A percentile compares a stretch with the other conserved stretches of the same genome.
These are phyloP conservation scores for Leccinum truebloodii DNA, from an alignment of 768 basidiomycete genomes.

Conservation along the genomic window DNA sequence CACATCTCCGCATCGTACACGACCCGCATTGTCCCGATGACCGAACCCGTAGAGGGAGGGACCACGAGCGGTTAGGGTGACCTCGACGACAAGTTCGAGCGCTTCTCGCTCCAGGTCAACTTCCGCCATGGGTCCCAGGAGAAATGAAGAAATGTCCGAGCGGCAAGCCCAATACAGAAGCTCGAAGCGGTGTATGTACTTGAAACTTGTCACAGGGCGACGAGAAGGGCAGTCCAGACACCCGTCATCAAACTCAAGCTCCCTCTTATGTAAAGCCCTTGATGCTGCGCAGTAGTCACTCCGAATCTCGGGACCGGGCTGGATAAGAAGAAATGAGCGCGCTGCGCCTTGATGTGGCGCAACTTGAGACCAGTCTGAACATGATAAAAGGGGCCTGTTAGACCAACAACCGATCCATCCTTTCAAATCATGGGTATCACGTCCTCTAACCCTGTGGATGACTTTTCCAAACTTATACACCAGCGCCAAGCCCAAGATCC, in stretches of 20 bases:
- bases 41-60: not conserved
- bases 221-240: not conserved
- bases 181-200: not conserved
- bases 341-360: not conserved
- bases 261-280: not conserved
- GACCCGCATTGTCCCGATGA: not conserved
- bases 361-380: not conserved
- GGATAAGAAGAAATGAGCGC: not conserved
- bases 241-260: not conserved
- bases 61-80: not conserved
- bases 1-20: not conserved
- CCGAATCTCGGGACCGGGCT: not conserved
- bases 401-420: not conserved
- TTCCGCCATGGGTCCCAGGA: not conserved
- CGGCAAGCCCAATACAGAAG: not conserved
- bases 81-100: not conserved
- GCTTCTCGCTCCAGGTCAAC: not conserved
- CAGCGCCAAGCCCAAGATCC: not conserved
- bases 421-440: slow-evolving; percentile 2
- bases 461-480: slow-evolving; percentile 3
- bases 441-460: slow-evolving; percentile 1
- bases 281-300: not conserved
- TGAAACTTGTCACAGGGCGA: not conserved
- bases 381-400: not conserved
- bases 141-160: not conserved